phyloP scores from a whole-genome alignment of 768 basidiomycete species.

The Lentinula raphanica region DNA sequence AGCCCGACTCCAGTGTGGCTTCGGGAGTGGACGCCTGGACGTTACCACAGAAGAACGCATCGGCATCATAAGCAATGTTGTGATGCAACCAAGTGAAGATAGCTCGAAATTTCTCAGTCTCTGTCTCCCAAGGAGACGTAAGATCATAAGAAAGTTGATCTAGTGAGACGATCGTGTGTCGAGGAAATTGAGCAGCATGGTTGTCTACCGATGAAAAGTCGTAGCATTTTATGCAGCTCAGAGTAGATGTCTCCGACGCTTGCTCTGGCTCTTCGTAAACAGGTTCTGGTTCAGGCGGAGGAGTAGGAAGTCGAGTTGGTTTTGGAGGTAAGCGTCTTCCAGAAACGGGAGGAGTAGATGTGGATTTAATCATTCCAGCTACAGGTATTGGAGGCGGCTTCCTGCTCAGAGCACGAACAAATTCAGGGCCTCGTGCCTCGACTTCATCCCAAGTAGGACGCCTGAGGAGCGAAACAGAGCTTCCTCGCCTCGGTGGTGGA shows the following conservation, averaged over 20 bases:
- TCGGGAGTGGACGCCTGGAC: conserved; percentile 30
- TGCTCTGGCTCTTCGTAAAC: conserved; percentile 11
- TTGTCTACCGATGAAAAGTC: conserved; percentile 38
- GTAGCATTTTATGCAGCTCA: conserved; percentile 37
- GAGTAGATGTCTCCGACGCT: conserved; percentile 9
- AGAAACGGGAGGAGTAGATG: conserved; percentile 13
- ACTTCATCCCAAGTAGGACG: conserved; percentile 9
- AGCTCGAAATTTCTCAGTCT: conserved; percentile 41
- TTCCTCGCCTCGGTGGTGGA: conserved; percentile 4
- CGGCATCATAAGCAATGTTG: conserved; percentile 39
- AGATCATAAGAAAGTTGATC: conserved; percentile 35
- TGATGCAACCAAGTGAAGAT: conserved; percentile 44
- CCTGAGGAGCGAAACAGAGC: neutral
- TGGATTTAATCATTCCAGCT: neutral
- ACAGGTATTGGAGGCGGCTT: conserved; percentile 27
- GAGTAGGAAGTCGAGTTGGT: conserved; percentile 26
- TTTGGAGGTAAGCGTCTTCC: conserved; percentile 25
- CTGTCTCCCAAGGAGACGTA: conserved; percentile 32
- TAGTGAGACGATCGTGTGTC: conserved; percentile 32
- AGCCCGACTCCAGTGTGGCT: conserved; percentile 34
- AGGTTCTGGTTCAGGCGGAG: conserved; percentile 20
- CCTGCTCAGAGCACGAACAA: conserved; percentile 23
- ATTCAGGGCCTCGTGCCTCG: conserved; percentile 6
- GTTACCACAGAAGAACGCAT: conserved; percentile 39
- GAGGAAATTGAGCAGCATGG: conserved; percentile 40